Conservation (phyloP, 306 rosid genomes). For the Cucumis sativus region DNA sequence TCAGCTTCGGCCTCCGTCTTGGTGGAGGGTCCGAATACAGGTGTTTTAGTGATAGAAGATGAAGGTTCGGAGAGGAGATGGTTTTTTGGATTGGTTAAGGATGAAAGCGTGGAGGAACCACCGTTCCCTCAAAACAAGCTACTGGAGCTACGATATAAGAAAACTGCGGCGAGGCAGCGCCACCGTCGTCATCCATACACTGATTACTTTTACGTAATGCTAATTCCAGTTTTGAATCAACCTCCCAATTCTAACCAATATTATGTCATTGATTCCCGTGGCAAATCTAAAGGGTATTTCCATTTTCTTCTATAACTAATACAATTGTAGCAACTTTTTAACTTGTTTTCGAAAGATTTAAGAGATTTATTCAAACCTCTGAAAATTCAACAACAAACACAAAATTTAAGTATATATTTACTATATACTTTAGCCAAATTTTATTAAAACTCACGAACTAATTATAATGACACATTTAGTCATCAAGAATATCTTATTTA, state of each 20-base stretch:
- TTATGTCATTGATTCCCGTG: constrained; percentile 38
- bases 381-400: too few species aligned
- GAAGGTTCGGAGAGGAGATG: constrained; percentile 24
- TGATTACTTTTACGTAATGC: constrained; percentile 24
- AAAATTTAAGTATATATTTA: too few species aligned
- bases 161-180: neutral
- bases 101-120: constrained; percentile 20
- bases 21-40: constrained; percentile 50
- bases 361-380: too few species aligned
- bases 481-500: too few species aligned
- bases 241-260: constrained; percentile 54
- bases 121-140: constrained; percentile 63
- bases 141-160: constrained; percentile 37
- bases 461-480: too few species aligned
- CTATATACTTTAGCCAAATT: too few species aligned
- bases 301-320: too few species aligned
- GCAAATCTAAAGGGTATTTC: constrained; percentile 49
- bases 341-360: too few species aligned
- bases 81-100: constrained; percentile 31
- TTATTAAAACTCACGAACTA: too few species aligned
- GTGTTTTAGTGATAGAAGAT: constrained; percentile 54
- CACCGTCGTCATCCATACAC: neutral
- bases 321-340: too few species aligned
- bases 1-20: neutral
- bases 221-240: constrained; percentile 62